Conservation (phyloP, 2,329 filamentous ascomycete species). For the Furcasterigmium furcatum region DNA sequence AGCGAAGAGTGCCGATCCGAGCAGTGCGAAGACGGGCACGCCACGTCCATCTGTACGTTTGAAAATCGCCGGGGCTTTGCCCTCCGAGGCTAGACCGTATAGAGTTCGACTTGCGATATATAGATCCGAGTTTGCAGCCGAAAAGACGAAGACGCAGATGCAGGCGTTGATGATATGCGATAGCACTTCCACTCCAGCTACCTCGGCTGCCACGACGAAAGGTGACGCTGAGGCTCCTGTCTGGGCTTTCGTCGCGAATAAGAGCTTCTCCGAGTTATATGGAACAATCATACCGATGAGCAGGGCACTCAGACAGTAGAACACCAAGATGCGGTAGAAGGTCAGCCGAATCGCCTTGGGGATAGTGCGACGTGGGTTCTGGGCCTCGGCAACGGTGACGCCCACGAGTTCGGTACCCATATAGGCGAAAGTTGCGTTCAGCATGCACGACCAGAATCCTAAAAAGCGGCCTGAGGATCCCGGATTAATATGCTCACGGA, state of each 20-base stretch:
- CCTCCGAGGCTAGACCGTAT: constrained; percentile 69
- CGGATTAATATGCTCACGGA: constrained; percentile 39
- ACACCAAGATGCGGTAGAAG: constrained; percentile 78
- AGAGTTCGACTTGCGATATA: constrained; percentile 74
- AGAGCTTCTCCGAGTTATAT: constrained; percentile 60
- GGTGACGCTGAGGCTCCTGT: constrained; percentile 62
- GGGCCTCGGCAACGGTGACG: constrained; percentile 75
- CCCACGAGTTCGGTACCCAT: constrained; percentile 74
- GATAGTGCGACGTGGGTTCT: constrained; percentile 75
- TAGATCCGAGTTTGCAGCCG: constrained; percentile 72
- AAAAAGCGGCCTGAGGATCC: constrained; percentile 53
- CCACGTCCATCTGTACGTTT: constrained; percentile 67
- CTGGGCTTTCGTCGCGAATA: constrained; percentile 51
- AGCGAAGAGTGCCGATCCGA: constrained; percentile 56
- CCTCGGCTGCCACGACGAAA: constrained; percentile 69
- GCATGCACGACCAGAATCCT: constrained; percentile 67
- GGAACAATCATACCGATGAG: constrained; percentile 75
- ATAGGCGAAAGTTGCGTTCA: constrained; percentile 77
- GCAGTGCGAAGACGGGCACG: constrained; percentile 66
- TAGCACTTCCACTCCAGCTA: constrained; percentile 60
- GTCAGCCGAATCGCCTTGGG: constrained; percentile 67
- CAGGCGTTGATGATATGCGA: constrained; percentile 70
- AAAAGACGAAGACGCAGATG: constrained; percentile 74
- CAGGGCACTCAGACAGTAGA: constrained; percentile 73
- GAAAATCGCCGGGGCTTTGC: constrained; percentile 70